Percentiles rank a stretch among this genome's conserved stretches.
These are phyloP conservation scores for Huiozyma sinensis DNA, from an alignment of 805 yeast genomes.

Conservation along the genomic window DNA sequence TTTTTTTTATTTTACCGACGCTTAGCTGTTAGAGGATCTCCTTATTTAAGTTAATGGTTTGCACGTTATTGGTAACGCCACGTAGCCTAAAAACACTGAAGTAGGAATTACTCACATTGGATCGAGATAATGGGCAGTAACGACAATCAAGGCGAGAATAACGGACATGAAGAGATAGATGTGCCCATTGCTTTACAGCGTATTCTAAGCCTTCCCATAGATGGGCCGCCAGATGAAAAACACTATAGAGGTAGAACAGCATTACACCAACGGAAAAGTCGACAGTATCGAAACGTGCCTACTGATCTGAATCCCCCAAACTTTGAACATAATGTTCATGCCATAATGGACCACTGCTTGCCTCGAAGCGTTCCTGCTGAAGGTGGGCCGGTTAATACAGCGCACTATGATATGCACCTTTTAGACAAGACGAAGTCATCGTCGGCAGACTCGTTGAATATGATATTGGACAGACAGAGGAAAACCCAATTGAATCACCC, in stretches of 20 bases:
- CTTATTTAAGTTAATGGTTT: no score
- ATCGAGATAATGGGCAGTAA: background rate
- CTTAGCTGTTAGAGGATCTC: no score
- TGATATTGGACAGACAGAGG: slow-evolving; percentile 33
- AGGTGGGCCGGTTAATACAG: background rate
- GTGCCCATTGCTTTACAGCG: slow-evolving; percentile 20
- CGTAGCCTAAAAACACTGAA: background rate
- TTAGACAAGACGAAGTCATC: slow-evolving; percentile 10
- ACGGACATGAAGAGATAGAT: slow-evolving; percentile 16
- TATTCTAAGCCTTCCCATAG: slow-evolving; percentile 8
- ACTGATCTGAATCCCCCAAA: no score
- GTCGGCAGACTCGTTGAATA: slow-evolving; percentile 24
- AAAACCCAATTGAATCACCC: slow-evolving; percentile 34
- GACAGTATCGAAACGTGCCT: no score
- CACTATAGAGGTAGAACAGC: no score
- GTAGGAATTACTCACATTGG: background rate
- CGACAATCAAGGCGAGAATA: slow-evolving; percentile 1
- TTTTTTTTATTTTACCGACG: no score
- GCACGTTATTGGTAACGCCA: no score
- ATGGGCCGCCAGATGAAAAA: background rate
- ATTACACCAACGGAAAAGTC: no score
- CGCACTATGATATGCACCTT: background rate
- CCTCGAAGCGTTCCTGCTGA: background rate
- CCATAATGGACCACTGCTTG: no score
- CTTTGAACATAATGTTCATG: no score